Conservation (phyloP, 2,329 filamentous ascomycete species). For the Pezicula neosporulosa region DNA sequence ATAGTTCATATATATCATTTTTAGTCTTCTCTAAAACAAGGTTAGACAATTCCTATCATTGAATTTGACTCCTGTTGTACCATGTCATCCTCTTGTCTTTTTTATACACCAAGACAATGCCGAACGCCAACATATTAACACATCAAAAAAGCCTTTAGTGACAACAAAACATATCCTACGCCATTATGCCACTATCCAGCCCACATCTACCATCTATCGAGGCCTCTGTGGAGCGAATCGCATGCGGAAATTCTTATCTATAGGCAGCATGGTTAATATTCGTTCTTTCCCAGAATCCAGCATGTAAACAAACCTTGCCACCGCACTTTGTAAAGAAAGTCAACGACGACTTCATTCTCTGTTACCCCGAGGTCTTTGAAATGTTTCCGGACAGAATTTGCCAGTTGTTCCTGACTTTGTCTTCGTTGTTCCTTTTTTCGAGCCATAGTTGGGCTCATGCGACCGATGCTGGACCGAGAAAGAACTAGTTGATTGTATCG, state of each 20-base stretch:
- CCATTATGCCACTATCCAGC: background rate
- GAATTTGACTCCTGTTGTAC: too few species aligned
- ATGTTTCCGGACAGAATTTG: slow-evolving; percentile 71
- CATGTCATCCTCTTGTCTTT: too few species aligned
- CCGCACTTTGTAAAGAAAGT: slow-evolving; percentile 32
- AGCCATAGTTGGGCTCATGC: slow-evolving; percentile 74
- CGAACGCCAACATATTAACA: background rate
- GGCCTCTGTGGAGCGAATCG: slow-evolving; percentile 30
- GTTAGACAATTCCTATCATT: too few species aligned
- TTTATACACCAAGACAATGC: background rate
- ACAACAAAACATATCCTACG: background rate
- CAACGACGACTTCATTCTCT: slow-evolving; percentile 80
- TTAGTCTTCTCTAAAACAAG: too few species aligned
- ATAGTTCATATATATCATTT: too few species aligned
- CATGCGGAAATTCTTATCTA: slow-evolving; percentile 35
- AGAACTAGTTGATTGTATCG: slow-evolving; percentile 61
- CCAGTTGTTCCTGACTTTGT: slow-evolving; percentile 70
- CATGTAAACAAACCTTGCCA: slow-evolving; percentile 25
- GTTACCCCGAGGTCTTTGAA: slow-evolving; percentile 78
- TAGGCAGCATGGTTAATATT: background rate
- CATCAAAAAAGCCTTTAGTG: background rate
- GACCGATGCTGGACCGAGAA: slow-evolving; percentile 61
- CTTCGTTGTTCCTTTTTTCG: slow-evolving; percentile 59
- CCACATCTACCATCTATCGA: slow-evolving; percentile 10
- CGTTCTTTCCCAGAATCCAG: background rate